Conservation (phyloP, 371 early-diverging fungal species). For the Zopfochytrium polystomum region DNA sequence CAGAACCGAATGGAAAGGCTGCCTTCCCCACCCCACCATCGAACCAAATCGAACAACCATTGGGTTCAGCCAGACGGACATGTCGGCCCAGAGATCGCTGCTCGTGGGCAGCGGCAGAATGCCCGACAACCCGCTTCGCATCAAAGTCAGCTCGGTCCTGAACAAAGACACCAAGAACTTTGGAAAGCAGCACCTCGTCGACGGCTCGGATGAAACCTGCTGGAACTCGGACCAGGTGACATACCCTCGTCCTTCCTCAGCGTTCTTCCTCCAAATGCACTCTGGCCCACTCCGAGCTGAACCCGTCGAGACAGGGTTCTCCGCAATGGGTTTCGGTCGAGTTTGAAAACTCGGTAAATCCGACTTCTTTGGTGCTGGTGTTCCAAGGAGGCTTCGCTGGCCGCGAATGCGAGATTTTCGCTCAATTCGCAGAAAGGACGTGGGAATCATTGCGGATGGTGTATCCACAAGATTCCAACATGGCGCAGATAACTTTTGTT, state of each 20-base stretch:
- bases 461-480: constrained; percentile 72
- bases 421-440: constrained; percentile 7
- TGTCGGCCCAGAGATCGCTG: too few species aligned
- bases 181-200: constrained; percentile 80
- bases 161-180: constrained; percentile 71
- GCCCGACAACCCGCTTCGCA: too few species aligned
- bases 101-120: too few species aligned
- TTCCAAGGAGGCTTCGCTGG: constrained; percentile 95
- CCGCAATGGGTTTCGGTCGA: constrained; percentile 80
- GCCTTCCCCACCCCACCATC: too few species aligned
- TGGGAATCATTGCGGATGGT: constrained; percentile 51
- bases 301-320: constrained; percentile 64
- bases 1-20: too few species aligned
- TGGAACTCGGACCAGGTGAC: constrained; percentile 88
- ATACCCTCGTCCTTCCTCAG: neutral
- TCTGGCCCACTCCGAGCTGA: neutral
- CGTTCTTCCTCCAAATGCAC: neutral
- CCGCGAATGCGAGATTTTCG: constrained; percentile 57
- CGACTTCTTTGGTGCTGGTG: constrained; percentile 49
- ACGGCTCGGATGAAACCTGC: constrained; percentile 78
- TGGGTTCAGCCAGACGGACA: too few species aligned
- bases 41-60: too few species aligned
- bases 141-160: constrained; percentile 85
- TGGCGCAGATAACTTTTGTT: constrained; percentile 46
- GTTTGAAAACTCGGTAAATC: constrained; percentile 41